phyloP scores from a whole-genome alignment of 495 filamentous ascomycete species.

The Penicillium canescens region DNA sequence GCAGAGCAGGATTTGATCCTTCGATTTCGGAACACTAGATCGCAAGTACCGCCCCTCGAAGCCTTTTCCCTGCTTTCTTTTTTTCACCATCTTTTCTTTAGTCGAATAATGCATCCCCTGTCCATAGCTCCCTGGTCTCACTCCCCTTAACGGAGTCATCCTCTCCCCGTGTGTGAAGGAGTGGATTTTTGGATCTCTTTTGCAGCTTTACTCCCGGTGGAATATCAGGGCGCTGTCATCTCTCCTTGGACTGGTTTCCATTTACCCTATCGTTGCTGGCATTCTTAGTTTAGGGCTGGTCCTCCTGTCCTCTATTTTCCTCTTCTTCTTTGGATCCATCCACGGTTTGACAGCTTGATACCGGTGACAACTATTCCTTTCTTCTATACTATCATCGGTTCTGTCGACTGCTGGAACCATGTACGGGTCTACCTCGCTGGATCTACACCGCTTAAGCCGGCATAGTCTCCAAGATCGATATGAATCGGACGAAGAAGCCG shows the following conservation, averaged over 20 bases:
- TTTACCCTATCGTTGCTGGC: constrained; percentile 4
- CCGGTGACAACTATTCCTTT: neutral
- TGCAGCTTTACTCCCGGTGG: constrained; percentile 12
- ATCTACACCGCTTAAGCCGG: constrained; percentile 38
- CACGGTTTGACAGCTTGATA: neutral
- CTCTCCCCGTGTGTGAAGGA: constrained; percentile 11
- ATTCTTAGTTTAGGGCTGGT: constrained; percentile 5
- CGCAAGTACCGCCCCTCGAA: too few species aligned
- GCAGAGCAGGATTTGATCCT: too few species aligned
- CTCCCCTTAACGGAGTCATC: constrained; percentile 18
- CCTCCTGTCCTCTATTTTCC: neutral
- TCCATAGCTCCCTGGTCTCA: constrained; percentile 19
- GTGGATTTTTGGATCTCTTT: constrained; percentile 12
- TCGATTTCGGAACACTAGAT: too few species aligned
- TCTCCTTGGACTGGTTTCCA: constrained; percentile 3
- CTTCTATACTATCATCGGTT: neutral
- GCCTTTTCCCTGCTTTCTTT: constrained; percentile 1
- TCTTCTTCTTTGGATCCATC: neutral
- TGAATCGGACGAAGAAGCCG: constrained; percentile 47
- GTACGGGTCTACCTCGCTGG: constrained; percentile 32
- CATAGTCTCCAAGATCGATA: constrained; percentile 39
- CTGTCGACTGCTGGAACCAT: constrained; percentile 18
- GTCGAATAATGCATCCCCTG: constrained; percentile 19
- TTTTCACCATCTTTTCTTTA: constrained; percentile 9
- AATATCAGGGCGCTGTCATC: constrained; percentile 9